Conservation (phyloP, 2,329 filamentous ascomycete species). For the Xylaria sp. region DNA sequence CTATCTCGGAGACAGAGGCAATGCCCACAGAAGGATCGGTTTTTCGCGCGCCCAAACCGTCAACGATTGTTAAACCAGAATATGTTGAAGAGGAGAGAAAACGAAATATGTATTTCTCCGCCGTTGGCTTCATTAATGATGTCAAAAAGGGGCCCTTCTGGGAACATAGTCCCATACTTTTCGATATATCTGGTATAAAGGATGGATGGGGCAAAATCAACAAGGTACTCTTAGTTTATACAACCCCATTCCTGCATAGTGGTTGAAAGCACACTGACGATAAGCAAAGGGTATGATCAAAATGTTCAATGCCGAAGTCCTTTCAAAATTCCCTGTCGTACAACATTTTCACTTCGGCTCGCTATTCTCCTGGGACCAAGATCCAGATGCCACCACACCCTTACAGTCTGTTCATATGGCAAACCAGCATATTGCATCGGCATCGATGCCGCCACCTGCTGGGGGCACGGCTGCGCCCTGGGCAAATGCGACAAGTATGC, state of each 20-base stretch:
- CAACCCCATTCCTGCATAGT: not conserved
- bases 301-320: conserved; percentile 97
- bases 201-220: conserved; percentile 99
- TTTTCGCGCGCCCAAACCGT: conserved; percentile 71
- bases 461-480: conserved; percentile 52
- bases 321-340: conserved; percentile 97
- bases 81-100: conserved; percentile 69
- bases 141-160: conserved; percentile 97
- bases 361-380: conserved; percentile 76
- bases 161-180: conserved; percentile 94
- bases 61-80: conserved; percentile 68
- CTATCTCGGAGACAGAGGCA: conserved; percentile 66
- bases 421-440: conserved; percentile 54
- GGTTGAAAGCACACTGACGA: not conserved
- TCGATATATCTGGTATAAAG: conserved; percentile 88
- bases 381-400: conserved; percentile 62
- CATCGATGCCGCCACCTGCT: conserved; percentile 37
- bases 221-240: conserved; percentile 56
- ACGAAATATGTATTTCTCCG: conserved; percentile 89
- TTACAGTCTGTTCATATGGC: conserved; percentile 61
- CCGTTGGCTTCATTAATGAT: conserved; percentile 95
- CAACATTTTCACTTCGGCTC: conserved; percentile 90
- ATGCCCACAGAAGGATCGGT: conserved; percentile 83
- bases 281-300: conserved; percentile 85
- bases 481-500: conserved; percentile 50